Evolutionary conservation across 1,139 yeast genomes (phyloP).

Genomic region (Protomyces arabidopsidicola): DNA sequence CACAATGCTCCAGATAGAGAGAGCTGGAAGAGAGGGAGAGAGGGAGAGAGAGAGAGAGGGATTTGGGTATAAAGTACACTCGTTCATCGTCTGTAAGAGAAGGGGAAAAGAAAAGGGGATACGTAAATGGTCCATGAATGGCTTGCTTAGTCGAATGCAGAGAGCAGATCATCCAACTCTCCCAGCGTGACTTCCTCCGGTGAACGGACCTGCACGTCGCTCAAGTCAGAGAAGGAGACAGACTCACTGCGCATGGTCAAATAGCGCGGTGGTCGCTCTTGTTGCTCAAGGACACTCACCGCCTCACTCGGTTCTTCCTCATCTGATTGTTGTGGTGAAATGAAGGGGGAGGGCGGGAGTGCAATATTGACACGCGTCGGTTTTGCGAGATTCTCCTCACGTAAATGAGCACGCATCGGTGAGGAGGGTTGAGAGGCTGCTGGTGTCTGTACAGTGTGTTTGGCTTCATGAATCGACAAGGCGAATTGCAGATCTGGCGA

Average conservation of each 20-base stretch:
- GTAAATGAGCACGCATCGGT: constrained; percentile 1
- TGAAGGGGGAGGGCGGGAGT: constrained; percentile 22
- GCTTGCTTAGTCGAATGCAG: background rate
- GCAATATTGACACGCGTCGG: constrained; percentile 13
- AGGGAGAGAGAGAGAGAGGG: background rate
- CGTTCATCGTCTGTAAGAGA: background rate
- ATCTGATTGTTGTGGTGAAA: constrained; percentile 11
- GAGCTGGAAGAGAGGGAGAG: background rate
- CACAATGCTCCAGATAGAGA: no score
- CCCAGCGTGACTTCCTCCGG: constrained; percentile 24
- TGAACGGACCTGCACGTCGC: constrained; percentile 10
- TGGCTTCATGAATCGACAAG: constrained; percentile 8
- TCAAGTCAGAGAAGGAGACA: background rate
- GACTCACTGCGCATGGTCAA: background rate
- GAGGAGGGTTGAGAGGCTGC: constrained; percentile 9
- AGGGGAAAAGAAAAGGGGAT: background rate
- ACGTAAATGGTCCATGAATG: background rate
- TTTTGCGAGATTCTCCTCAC: background rate
- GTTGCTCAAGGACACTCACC: background rate
- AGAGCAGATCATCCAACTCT: constrained; percentile 11
- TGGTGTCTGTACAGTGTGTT: background rate
- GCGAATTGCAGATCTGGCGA: constrained; percentile 16
- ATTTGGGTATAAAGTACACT: background rate
- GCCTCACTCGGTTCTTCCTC: constrained; percentile 6
- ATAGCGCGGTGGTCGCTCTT: background rate